Evolutionary conservation across 2,329 filamentous ascomycete species (phyloP).

Genomic region (Fusarium sterilihyphosum): DNA sequence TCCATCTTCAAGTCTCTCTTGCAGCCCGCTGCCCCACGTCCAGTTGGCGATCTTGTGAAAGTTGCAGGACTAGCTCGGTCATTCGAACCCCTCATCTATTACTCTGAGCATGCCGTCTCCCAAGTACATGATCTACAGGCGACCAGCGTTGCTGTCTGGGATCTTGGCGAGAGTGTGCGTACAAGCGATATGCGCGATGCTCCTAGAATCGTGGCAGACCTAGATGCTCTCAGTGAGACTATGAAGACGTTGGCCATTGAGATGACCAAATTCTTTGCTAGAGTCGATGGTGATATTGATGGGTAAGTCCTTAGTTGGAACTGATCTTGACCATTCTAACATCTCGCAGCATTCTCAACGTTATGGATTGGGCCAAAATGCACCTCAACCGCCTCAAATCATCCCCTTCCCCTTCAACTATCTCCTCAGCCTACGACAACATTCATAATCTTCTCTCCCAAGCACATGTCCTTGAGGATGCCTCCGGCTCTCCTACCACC

Average conservation of each 20-base stretch:
- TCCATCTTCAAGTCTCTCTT: constrained; percentile 73
- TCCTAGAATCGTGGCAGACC: constrained; percentile 82
- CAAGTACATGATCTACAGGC: constrained; percentile 91
- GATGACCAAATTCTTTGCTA: constrained; percentile 90
- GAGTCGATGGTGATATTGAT: constrained; percentile 93
- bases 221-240: constrained; percentile 87
- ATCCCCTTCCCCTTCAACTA: constrained; percentile 63
- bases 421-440: constrained; percentile 82
- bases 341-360: constrained; percentile 76
- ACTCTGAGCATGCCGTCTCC: constrained; percentile 86
- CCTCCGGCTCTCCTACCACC: constrained; percentile 67
- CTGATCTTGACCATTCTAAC: constrained; percentile 9
- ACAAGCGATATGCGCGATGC: constrained; percentile 92
- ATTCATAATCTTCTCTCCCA: constrained; percentile 80
- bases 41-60: constrained; percentile 78
- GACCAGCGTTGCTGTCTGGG: constrained; percentile 93
- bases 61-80: constrained; percentile 89
- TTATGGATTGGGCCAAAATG: constrained; percentile 95
- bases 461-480: constrained; percentile 67
- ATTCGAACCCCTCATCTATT: constrained; percentile 94
- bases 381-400: constrained; percentile 78
- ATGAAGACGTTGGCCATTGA: constrained; percentile 86
- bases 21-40: constrained; percentile 66
- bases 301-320: constrained; percentile 59
- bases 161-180: constrained; percentile 89